Evolutionary conservation across 208 protist species (phyloP).

Genomic region (Vickermania ingenoplastis): DNA sequence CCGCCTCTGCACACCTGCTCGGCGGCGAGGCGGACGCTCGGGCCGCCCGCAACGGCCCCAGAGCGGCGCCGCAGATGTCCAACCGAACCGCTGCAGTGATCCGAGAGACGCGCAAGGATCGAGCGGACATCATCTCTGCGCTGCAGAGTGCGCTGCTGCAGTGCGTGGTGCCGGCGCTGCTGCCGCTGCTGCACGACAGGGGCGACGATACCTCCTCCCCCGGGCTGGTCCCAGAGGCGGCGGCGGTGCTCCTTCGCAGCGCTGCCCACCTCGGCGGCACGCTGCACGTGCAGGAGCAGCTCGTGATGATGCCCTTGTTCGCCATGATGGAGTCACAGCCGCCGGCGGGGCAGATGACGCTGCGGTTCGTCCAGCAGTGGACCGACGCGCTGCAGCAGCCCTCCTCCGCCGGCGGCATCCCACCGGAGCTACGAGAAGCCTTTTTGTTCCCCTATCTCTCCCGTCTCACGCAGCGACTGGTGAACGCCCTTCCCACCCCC

Average conservation of each 20-base stretch:
- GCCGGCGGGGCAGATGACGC: background rate
- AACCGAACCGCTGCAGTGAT: background rate
- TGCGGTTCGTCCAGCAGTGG: background rate
- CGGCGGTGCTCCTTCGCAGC: background rate
- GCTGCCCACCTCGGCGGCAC: background rate
- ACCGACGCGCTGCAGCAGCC: slow-evolving; percentile 26
- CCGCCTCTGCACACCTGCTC: background rate
- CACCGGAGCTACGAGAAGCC: slow-evolving; percentile 51
- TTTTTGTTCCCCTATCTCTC: slow-evolving; percentile 51
- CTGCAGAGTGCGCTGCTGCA: background rate
- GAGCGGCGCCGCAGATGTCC: too few species aligned
- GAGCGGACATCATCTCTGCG: too few species aligned
- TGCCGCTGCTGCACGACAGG: background rate
- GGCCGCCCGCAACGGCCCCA: background rate
- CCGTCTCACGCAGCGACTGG: slow-evolving; percentile 39
- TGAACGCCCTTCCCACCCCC: slow-evolving; percentile 6
- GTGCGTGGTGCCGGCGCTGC: background rate
- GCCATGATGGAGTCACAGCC: background rate
- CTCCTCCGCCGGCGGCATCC: too few species aligned
- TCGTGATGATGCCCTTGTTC: background rate
- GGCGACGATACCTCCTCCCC: background rate
- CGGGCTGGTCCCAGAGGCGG: background rate
- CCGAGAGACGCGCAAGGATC: too few species aligned
- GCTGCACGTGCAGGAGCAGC: background rate
- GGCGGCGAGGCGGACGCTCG: background rate